These are phyloP conservation scores for Casuarina cunninghamiana DNA, from an alignment of 306 rosid species.

Conservation along the genomic window DNA sequence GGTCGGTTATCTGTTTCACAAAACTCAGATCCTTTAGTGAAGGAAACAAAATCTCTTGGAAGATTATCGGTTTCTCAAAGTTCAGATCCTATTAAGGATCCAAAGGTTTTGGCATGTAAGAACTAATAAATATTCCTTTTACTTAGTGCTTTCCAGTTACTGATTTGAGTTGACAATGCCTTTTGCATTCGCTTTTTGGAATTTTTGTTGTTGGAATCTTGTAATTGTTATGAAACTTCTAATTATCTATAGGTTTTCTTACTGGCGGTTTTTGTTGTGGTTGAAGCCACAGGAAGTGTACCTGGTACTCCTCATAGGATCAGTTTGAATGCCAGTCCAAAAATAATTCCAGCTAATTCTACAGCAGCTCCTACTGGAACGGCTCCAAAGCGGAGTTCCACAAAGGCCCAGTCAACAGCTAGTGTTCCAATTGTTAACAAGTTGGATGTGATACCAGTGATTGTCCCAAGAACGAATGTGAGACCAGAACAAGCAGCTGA, in stretches of 20 bases:
- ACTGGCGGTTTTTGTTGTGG: slow-evolving; percentile 37
- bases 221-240: slow-evolving; percentile 19
- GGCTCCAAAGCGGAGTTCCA: slow-evolving; percentile 63
- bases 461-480: slow-evolving; percentile 80
- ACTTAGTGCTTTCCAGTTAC: neutral
- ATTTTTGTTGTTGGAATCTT: slow-evolving; percentile 17
- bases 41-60: slow-evolving; percentile 87
- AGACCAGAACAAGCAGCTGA: slow-evolving; percentile 70
- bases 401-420: slow-evolving; percentile 56
- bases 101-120: slow-evolving; percentile 64
- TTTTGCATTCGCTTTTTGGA: neutral
- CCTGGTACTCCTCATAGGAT: slow-evolving; percentile 91
- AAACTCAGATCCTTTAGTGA: slow-evolving; percentile 67
- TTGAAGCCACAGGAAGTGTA: slow-evolving; percentile 87
- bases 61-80: slow-evolving; percentile 89
- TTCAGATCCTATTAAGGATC: slow-evolving; percentile 79
- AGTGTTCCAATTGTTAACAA: slow-evolving; percentile 55
- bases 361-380: slow-evolving; percentile 54
- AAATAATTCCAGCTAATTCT: slow-evolving; percentile 57
- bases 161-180: slow-evolving; percentile 24
- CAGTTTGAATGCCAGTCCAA: slow-evolving; percentile 64
- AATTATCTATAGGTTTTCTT: slow-evolving; percentile 33
- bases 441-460: slow-evolving; percentile 80
- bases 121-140: slow-evolving; percentile 6
- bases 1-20: slow-evolving; percentile 68